Conservation (phyloP, 192 early-diverging fungal genomes). For the Chytriomyces confervae region DNA sequence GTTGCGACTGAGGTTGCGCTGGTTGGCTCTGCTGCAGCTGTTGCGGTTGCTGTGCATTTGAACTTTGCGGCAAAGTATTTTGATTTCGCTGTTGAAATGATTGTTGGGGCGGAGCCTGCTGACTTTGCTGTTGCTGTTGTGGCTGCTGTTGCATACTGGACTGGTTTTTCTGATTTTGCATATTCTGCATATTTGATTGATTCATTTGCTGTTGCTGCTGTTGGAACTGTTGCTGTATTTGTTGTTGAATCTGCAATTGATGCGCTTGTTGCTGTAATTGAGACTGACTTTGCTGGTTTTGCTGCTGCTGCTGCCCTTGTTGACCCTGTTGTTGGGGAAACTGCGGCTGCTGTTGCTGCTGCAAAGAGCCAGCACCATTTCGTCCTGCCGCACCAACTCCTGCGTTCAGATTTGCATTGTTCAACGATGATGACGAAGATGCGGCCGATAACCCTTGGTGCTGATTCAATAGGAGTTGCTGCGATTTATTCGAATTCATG, state of each 20-base stretch:
- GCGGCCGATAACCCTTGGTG: not conserved
- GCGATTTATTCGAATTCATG: not conserved
- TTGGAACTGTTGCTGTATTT: slow-evolving; percentile 2
- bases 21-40: too few species aligned
- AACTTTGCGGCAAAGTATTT: not conserved
- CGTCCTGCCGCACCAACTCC: not conserved
- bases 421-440: not conserved
- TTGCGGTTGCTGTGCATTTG: not conserved
- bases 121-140: not conserved
- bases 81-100: slow-evolving; percentile 1
- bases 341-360: slow-evolving; percentile 2
- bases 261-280: not conserved
- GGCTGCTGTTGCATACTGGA: not conserved
- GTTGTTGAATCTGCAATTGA: not conserved
- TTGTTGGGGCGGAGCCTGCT: not conserved
- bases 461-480: not conserved
- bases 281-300: slow-evolving; percentile 1
- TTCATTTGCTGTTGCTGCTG: not conserved
- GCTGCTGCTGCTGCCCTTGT: not conserved
- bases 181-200: not conserved
- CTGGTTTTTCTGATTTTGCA: not conserved
- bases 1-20: not conserved
- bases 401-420: not conserved
- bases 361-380: not conserved
- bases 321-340: not conserved